Conservation (phyloP, 192 early-diverging fungal species). For the Mortierella antarctica region DNA sequence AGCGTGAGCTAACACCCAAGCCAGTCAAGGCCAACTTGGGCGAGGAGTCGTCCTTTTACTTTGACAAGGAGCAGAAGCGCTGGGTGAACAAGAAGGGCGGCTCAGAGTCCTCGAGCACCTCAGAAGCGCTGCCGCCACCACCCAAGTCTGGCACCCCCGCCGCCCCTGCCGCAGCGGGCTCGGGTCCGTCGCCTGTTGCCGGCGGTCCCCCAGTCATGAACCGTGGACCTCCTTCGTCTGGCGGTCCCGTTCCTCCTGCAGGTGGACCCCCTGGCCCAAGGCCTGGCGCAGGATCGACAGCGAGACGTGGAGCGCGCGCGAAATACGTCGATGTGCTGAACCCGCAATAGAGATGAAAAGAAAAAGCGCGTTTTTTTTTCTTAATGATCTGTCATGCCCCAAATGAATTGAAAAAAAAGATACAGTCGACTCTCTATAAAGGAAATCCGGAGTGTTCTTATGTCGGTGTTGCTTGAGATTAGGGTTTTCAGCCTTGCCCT, state of each 20-base stretch:
- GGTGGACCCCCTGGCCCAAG: slow-evolving; percentile 47
- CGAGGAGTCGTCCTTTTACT: slow-evolving; percentile 85
- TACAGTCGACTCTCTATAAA: too few species aligned
- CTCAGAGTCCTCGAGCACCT: neutral
- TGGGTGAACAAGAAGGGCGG: slow-evolving; percentile 86
- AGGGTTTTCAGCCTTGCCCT: too few species aligned
- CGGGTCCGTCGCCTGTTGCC: neutral
- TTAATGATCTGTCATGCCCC: neutral
- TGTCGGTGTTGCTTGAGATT: too few species aligned
- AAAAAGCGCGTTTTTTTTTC: slow-evolving; percentile 3
- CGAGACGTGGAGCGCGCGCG: slow-evolving; percentile 52
- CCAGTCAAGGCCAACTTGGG: slow-evolving; percentile 88
- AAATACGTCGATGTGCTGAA: slow-evolving; percentile 66
- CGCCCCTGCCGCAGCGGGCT: slow-evolving; percentile 3
- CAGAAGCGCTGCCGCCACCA: slow-evolving; percentile 37
- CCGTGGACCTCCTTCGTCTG: slow-evolving; percentile 17
- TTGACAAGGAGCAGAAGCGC: slow-evolving; percentile 84
- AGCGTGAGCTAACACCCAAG: slow-evolving; percentile 43
- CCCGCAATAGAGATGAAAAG: slow-evolving; percentile 22
- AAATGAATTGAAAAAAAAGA: neutral
- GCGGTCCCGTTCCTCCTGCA: slow-evolving; percentile 6
- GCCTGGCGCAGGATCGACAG: slow-evolving; percentile 17
- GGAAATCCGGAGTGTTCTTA: too few species aligned
- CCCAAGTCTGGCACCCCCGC: slow-evolving; percentile 28
- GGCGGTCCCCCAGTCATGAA: slow-evolving; percentile 8